Conservation (phyloP, 1,139 yeast species). For the Magnusiomyces paraingens region DNA sequence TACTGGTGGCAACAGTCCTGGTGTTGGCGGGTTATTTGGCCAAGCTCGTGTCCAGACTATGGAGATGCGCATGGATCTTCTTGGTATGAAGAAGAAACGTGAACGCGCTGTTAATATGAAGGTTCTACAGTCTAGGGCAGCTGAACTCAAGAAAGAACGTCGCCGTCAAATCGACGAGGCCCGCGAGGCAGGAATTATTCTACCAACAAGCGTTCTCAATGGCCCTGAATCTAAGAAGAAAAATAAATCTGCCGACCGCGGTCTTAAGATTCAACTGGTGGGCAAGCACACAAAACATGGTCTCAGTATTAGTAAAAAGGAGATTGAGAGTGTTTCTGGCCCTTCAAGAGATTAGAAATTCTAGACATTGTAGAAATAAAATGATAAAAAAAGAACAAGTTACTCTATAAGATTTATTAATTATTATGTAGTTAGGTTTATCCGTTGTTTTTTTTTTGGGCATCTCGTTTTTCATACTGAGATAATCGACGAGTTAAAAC, state of each 20-base stretch:
- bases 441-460: neutral
- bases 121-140: slow-evolving; percentile 47
- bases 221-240: slow-evolving; percentile 43
- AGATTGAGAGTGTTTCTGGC: slow-evolving; percentile 40
- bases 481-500: too few relatives aligned
- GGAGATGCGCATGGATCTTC: slow-evolving; percentile 54
- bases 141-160: slow-evolving; percentile 34
- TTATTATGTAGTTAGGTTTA: neutral
- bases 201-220: slow-evolving; percentile 50
- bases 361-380: slow-evolving; percentile 10
- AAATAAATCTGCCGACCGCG: slow-evolving; percentile 55
- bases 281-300: slow-evolving; percentile 84
- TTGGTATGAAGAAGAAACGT: slow-evolving; percentile 39
- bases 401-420: neutral
- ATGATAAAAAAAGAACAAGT: slow-evolving; percentile 3
- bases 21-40: slow-evolving; percentile 58
- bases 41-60: slow-evolving; percentile 70
- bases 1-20: neutral
- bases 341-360: slow-evolving; percentile 2
- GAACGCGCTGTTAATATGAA: slow-evolving; percentile 86
- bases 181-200: slow-evolving; percentile 77
- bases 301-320: slow-evolving; percentile 61
- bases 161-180: slow-evolving; percentile 64
- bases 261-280: slow-evolving; percentile 67
- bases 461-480: neutral